Conservation (phyloP, 75 land plant genomes). For the Pseudotsuga menziesii region DNA sequence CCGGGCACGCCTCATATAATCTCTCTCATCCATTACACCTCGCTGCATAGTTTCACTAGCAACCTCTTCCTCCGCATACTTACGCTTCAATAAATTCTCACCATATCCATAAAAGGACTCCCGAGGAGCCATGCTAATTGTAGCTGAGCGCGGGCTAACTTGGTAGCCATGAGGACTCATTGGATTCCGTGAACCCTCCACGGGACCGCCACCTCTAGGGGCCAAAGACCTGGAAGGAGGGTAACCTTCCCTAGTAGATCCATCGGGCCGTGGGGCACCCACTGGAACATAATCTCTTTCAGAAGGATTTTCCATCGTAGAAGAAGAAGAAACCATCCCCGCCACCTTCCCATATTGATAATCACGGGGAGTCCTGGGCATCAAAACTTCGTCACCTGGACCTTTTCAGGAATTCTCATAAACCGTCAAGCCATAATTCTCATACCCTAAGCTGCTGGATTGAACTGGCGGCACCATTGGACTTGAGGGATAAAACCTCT, state of each 20-base stretch:
- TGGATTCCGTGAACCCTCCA: no score
- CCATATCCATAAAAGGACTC: constrained; percentile 1
- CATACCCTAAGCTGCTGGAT: neutral
- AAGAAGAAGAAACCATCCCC: neutral
- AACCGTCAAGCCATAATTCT: neutral
- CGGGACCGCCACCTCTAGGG: neutral
- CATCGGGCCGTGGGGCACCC: neutral
- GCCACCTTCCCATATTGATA: neutral
- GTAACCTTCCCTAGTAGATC: neutral
- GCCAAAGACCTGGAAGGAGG: neutral
- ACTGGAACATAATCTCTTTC: no score
- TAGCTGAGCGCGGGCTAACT: neutral
- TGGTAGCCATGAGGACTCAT: no score
- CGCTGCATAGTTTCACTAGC: neutral
- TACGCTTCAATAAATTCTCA: neutral
- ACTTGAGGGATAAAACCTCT: neutral
- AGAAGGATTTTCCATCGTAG: no score
- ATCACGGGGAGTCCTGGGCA: neutral
- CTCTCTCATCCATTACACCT: neutral
- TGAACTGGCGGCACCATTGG: no score
- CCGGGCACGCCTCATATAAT: neutral
- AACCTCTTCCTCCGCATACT: constrained; percentile 26
- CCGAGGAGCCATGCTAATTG: neutral
- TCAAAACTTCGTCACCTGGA: neutral
- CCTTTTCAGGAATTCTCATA: neutral